phyloP scores from a whole-genome alignment of 2,329 filamentous ascomycete species.

The Rhynchosporium secalis region DNA sequence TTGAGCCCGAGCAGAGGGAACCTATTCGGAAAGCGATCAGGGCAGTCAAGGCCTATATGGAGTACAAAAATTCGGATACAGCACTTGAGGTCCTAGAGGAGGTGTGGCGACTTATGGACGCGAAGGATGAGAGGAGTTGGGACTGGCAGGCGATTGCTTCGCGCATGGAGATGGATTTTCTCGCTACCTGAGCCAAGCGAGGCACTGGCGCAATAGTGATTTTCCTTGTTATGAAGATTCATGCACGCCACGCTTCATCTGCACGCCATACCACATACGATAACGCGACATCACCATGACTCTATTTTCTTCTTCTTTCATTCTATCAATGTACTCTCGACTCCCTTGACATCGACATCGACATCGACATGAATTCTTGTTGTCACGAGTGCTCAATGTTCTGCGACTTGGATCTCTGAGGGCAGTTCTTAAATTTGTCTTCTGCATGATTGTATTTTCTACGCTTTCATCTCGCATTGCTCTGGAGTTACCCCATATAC shows the following conservation, averaged over 20 bases:
- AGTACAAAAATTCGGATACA: conserved; percentile 58
- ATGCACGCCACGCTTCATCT: not conserved
- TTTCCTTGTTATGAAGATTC: not conserved
- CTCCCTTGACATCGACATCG: not conserved
- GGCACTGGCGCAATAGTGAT: not conserved
- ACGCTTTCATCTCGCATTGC: not conserved
- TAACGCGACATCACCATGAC: not conserved
- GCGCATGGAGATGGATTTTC: conserved; percentile 55
- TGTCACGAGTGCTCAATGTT: not conserved
- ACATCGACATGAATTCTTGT: not conserved
- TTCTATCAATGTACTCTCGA: not conserved
- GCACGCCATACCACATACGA: not conserved
- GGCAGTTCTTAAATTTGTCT: not conserved
- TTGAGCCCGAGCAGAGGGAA: conserved; percentile 53
- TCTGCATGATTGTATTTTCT: conserved; percentile 2
- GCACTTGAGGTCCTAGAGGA: conserved; percentile 56
- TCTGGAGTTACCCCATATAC: not conserved
- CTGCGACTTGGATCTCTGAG: conserved; percentile 8
- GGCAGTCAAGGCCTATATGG: conserved; percentile 58
- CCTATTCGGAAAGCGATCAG: conserved; percentile 52
- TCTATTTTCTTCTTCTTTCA: not conserved
- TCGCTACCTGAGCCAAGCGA: conserved; percentile 39
- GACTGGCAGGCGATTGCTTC: conserved; percentile 62
- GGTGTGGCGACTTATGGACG: conserved; percentile 60
- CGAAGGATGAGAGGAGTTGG: conserved; percentile 59